Base-by-base conservation (phyloP, 257 asterid genomes). In the Solanum chmielewskii region DNA sequence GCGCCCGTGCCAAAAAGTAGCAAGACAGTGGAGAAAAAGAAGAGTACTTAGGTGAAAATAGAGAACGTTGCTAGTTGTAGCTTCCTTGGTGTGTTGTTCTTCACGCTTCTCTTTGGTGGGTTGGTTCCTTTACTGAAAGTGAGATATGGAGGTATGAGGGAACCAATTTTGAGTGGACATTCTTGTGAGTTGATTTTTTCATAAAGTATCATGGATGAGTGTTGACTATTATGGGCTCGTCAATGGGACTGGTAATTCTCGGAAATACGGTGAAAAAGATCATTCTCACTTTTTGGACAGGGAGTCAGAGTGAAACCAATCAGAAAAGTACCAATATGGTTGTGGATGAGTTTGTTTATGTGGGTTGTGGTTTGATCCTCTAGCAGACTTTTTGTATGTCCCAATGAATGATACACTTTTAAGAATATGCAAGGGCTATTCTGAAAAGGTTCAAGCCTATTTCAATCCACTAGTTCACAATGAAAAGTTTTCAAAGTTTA, bases 131-230 rank as follows among this genome's bases (percentile, higher is more conserved):
- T 52, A 52, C 2, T 16, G n/a, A 52, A 52, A 16, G 10, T 52
- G 10, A 16, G 10, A 52, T 52, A 52, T 52, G 4, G 62, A 16
- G 62, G n/a, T 16, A 52, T 52, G 7, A 52, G 4, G 62, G n/a
- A 52, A 16, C 62, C 62, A 16, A 16, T 23, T 52, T 7, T 52
- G 88, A 88, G 23, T 52, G 23, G 62, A 52, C 10, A 52, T 23
- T 16, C 62, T 16, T 52, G 23, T 52, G 23, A 16, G 23, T 52
- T 3, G 62, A 52, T 31, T 16, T 52, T 52, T 6, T 52, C 37
- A 21, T 15, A 15, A 94, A 90, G 18, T 94, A 92, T 88, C 92
- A 15, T 16, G 97, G 95, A 9, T 92, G 97, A 90, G 98, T 95
- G 29, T 91, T 96, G 90, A 93, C 94, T 88, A 93, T 91, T 13